Percentiles rank a stretch among this genome's conserved stretches.
Conservation (phyloP, 345 rosid genomes). For the Pugionium dolabratum region DNA sequence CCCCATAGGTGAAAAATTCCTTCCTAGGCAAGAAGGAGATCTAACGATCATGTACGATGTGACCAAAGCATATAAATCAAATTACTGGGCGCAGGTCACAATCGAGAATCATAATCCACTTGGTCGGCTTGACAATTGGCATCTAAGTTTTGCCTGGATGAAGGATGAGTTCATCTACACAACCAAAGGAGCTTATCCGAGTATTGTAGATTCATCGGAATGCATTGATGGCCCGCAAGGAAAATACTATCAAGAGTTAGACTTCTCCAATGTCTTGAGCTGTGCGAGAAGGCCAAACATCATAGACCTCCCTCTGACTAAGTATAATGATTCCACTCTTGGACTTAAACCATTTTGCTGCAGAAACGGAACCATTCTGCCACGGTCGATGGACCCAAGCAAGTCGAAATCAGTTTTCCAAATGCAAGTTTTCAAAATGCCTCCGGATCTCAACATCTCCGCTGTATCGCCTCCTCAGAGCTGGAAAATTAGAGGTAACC, state of each 20-base stretch:
- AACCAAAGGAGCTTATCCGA: slow-evolving; percentile 88
- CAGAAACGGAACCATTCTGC: slow-evolving; percentile 85
- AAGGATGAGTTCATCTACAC: slow-evolving; percentile 66
- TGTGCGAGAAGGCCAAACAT: slow-evolving; percentile 85
- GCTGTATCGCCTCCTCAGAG: slow-evolving; percentile 73
- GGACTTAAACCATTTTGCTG: slow-evolving; percentile 82
- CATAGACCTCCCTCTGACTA: slow-evolving; percentile 86
- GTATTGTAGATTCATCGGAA: slow-evolving; percentile 63
- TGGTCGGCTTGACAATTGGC: slow-evolving; percentile 87
- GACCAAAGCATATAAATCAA: slow-evolving; percentile 50
- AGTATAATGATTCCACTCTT: slow-evolving; percentile 64
- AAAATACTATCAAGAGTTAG: slow-evolving; percentile 49
- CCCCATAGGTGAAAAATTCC: slow-evolving; percentile 47
- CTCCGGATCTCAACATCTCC: slow-evolving; percentile 77
- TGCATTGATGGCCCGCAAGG: slow-evolving; percentile 77
- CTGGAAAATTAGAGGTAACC: slow-evolving; percentile 78
- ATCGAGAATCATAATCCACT: slow-evolving; percentile 76
- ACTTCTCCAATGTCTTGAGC: slow-evolving; percentile 72
- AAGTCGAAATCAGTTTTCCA: slow-evolving; percentile 78
- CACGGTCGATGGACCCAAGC: slow-evolving; percentile 76
- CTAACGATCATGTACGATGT: slow-evolving; percentile 90
- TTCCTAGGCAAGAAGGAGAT: slow-evolving; percentile 74
- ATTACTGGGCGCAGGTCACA: slow-evolving; percentile 72
- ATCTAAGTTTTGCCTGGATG: slow-evolving; percentile 88
- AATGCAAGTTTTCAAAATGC: slow-evolving; percentile 90